phyloP scores from a whole-genome alignment of 78 protist genomes.

The Monosiga brevicollis region DNA sequence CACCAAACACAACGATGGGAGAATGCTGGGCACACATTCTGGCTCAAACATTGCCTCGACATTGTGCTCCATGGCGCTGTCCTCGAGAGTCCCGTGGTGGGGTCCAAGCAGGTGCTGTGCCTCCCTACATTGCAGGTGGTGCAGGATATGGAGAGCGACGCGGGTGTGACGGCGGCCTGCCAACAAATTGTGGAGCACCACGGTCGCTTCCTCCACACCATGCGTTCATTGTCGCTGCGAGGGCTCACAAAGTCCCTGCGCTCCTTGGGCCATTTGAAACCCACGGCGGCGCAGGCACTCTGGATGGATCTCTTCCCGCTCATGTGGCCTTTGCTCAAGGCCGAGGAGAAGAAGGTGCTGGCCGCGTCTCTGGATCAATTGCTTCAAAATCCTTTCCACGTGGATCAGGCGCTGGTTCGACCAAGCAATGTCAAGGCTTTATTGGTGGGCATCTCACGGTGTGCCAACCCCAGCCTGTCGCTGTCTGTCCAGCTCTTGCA shows the following conservation, averaged over 20 bases:
- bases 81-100: background rate
- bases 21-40: background rate
- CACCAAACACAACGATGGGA: background rate
- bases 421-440: constrained; percentile 48
- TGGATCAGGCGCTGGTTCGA: background rate
- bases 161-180: background rate
- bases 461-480: constrained; percentile 44
- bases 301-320: background rate
- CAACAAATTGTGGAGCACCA: background rate
- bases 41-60: background rate
- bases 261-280: too few species aligned
- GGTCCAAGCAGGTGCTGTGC: background rate
- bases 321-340: background rate
- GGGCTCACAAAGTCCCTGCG: background rate
- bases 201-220: background rate
- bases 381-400: background rate
- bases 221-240: background rate
- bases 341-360: background rate
- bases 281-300: background rate
- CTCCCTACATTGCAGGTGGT: background rate
- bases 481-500: constrained; percentile 43
- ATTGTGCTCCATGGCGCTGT: background rate
- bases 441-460: constrained; percentile 35
- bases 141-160: background rate
- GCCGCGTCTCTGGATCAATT: background rate